These are phyloP conservation scores for Penicillium coffeae DNA, from an alignment of 495 filamentous ascomycete species.

Conservation along the genomic window DNA sequence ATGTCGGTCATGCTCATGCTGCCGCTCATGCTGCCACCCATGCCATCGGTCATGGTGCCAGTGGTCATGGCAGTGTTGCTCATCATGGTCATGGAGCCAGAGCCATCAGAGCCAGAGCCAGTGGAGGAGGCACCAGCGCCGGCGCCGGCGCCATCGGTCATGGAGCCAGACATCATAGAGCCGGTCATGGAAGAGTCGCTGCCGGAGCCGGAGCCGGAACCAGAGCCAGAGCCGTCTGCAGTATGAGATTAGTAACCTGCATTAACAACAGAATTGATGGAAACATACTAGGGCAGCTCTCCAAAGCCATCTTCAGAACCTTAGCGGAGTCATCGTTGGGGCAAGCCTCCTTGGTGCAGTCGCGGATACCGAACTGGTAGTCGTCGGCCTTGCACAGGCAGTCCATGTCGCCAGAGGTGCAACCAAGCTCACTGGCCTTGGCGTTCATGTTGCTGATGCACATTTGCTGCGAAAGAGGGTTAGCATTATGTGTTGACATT, in stretches of 20 bases:
- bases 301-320: slow-evolving; percentile 35
- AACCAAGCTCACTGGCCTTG: slow-evolving; percentile 58
- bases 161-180: slow-evolving; percentile 14
- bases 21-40: slow-evolving; percentile 8
- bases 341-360: slow-evolving; percentile 72
- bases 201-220: slow-evolving; percentile 8
- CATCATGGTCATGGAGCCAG: slow-evolving; percentile 5
- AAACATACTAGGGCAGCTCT: slow-evolving; percentile 29
- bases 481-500: slow-evolving; percentile 4
- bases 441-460: slow-evolving; percentile 72
- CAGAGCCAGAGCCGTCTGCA: slow-evolving; percentile 7
- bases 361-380: slow-evolving; percentile 73
- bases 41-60: slow-evolving; percentile 5
- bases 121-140: slow-evolving; percentile 14
- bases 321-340: slow-evolving; percentile 37
- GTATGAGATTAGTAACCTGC: not conserved
- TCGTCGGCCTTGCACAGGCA: slow-evolving; percentile 69
- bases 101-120: slow-evolving; percentile 13
- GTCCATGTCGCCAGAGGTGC: slow-evolving; percentile 47
- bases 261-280: not conserved
- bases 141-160: slow-evolving; percentile 8
- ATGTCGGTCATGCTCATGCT: not conserved
- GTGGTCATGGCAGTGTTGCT: not conserved
- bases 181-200: slow-evolving; percentile 15
- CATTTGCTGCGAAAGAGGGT: slow-evolving; percentile 48